These are phyloP conservation scores for Narthecium ossifragum DNA, from an alignment of 106 monocot species.

Conservation along the genomic window DNA sequence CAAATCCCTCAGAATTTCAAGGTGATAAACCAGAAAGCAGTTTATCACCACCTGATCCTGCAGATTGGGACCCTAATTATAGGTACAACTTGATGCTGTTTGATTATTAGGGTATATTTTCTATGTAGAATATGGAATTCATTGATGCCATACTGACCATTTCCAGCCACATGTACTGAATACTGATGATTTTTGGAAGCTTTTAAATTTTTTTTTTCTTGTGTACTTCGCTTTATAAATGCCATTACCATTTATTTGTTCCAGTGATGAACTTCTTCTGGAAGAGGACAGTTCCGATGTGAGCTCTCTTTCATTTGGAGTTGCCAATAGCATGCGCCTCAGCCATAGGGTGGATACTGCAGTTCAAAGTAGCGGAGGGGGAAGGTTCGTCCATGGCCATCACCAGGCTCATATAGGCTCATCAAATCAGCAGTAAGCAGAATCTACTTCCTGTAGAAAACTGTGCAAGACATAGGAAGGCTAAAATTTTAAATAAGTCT, in stretches of 20 bases:
- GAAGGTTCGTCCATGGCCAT: conserved; percentile 20
- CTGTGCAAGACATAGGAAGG: too few species aligned
- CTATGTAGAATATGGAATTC: background rate
- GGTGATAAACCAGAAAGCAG: conserved; percentile 45
- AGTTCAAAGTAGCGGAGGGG: conserved; percentile 19
- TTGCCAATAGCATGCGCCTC: conserved; percentile 27
- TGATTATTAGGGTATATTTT: background rate
- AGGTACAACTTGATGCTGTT: conserved; percentile 43
- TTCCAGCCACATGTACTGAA: too few species aligned
- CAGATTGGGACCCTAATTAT: conserved; percentile 95
- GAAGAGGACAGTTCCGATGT: conserved; percentile 68
- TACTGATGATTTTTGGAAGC: too few species aligned
- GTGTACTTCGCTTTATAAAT: too few species aligned
- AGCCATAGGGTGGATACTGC: conserved; percentile 15
- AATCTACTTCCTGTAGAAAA: background rate
- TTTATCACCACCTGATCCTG: conserved; percentile 63
- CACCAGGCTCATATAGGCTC: conserved; percentile 15
- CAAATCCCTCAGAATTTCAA: conserved; percentile 19
- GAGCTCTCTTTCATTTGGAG: conserved; percentile 23
- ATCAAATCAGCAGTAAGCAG: conserved; percentile 45
- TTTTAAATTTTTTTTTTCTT: background rate
- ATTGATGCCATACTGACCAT: background rate
- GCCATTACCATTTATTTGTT: too few species aligned
- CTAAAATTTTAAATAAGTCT: too few species aligned
- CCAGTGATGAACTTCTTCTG: conserved; percentile 89